phyloP scores from a whole-genome alignment of 2,329 filamentous ascomycete species.

The Beauveria sp. region DNA sequence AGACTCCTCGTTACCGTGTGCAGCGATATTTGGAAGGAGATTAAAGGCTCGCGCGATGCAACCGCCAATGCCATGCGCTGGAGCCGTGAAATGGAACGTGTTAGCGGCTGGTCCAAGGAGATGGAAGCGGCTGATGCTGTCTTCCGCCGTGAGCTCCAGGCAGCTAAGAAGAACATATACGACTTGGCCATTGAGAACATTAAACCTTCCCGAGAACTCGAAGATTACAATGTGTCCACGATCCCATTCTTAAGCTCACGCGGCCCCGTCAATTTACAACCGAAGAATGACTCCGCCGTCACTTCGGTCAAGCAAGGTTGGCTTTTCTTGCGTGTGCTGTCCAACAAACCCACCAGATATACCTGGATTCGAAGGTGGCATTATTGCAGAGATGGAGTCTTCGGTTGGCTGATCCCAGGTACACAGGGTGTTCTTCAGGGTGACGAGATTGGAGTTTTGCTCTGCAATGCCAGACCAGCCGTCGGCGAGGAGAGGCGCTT shows the following conservation, averaged over 20 bases:
- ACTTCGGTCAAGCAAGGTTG: slow-evolving; percentile 84
- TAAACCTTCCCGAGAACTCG: slow-evolving; percentile 83
- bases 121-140: slow-evolving; percentile 84
- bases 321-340: slow-evolving; percentile 74
- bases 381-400: slow-evolving; percentile 90
- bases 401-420: slow-evolving; percentile 86
- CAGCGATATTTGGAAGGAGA: slow-evolving; percentile 80
- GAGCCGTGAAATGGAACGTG: slow-evolving; percentile 77
- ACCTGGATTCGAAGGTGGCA: slow-evolving; percentile 90
- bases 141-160: slow-evolving; percentile 74
- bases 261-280: slow-evolving; percentile 57
- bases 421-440: slow-evolving; percentile 85
- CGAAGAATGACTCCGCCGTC: slow-evolving; percentile 39
- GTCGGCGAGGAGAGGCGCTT: slow-evolving; percentile 90
- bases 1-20: slow-evolving; percentile 79
- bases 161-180: slow-evolving; percentile 74
- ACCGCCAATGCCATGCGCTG: slow-evolving; percentile 58
- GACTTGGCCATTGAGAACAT: slow-evolving; percentile 62
- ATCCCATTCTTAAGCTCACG: slow-evolving; percentile 76
- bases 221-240: slow-evolving; percentile 85
- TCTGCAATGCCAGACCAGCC: slow-evolving; percentile 87
- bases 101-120: slow-evolving; percentile 87
- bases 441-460: slow-evolving; percentile 87
- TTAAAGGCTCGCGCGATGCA: slow-evolving; percentile 63
- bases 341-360: slow-evolving; percentile 84